A percentile compares a stretch with the other conserved stretches of the same genome.
These are phyloP conservation scores for Pseudogymnoascus sp. DNA, from an alignment of 2,329 filamentous ascomycete species.

Conservation along the genomic window DNA sequence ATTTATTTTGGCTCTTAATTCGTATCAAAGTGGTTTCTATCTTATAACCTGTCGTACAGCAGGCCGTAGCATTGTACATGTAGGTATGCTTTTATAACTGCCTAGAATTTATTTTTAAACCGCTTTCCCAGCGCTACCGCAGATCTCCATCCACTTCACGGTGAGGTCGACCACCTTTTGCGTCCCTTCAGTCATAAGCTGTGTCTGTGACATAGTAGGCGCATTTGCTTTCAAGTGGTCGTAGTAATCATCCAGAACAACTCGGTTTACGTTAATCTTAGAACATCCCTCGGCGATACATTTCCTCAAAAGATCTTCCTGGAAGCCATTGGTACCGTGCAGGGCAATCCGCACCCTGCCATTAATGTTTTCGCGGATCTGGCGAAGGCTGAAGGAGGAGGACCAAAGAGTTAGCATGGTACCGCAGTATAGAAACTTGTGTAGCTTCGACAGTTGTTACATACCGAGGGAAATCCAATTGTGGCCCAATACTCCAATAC, in stretches of 20 bases:
- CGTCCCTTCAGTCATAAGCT: slow-evolving; percentile 39
- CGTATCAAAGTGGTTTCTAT: too few relatives aligned
- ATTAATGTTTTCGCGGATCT: slow-evolving; percentile 29
- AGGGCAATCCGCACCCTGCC: slow-evolving; percentile 41
- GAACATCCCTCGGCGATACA: slow-evolving; percentile 46
- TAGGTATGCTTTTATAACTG: slow-evolving; percentile 14
- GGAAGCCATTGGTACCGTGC: slow-evolving; percentile 51
- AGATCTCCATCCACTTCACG: slow-evolving; percentile 27
- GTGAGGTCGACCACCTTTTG: slow-evolving; percentile 33
- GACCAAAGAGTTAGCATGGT: background rate
- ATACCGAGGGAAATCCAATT: slow-evolving; percentile 8
- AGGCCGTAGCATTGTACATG: background rate
- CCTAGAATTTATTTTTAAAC: slow-evolving; percentile 26
- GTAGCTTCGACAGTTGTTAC: background rate
- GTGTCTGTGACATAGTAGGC: slow-evolving; percentile 27
- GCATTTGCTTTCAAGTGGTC: slow-evolving; percentile 35
- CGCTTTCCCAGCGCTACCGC: slow-evolving; percentile 33
- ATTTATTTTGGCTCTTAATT: background rate
- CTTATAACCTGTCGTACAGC: too few relatives aligned
- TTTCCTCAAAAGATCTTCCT: slow-evolving; percentile 39
- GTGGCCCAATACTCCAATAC: slow-evolving; percentile 31
- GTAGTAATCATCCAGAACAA: slow-evolving; percentile 40
- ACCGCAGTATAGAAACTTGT: background rate
- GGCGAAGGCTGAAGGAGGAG: slow-evolving; percentile 29
- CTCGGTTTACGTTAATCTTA: slow-evolving; percentile 52